Base-by-base conservation (phyloP, 495 filamentous ascomycete species). In the Aspergillus diversus region DNA sequence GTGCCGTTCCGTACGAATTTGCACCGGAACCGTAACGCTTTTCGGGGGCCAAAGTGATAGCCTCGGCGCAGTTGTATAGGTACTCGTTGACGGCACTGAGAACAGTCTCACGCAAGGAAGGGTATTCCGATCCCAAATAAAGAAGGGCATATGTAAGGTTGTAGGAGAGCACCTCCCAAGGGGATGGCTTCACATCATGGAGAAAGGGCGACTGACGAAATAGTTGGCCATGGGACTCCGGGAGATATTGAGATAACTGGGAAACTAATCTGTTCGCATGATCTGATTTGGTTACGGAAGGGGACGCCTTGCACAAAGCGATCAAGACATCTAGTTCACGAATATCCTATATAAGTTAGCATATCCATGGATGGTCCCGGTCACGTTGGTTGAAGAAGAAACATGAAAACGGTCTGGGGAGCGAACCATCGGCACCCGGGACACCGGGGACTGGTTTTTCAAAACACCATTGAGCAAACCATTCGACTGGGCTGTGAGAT, bases 321-420 rank as follows among this genome's bases (percentile, higher is more conserved):
- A 98, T 77, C 32, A 98, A 81, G 43, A 94, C 88, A 72, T 98
- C 93, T 62, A 96, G 86, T 80, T 99, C 95, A 57, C 90, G 87
- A 55, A 92, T 74, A 16, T 82, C 83, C 86, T 89, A 60, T 46
- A 16, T 17, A 50, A 34, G 60, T 80, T 47, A 81, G 73, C 65
- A 55, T 33, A 7, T 27, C 34, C 16, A 6, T 15, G n/a, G 15
- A 21, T 42, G 0, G 11, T 43, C 33, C 11, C 34, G 4, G 7
- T 50, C 5, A n/a, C 4, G 9, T 31, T n/a, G 16, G 33, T 9
- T 5, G 17, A 32, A 15, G 32, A 13, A 27, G 16, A 11, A 43
- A 43, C 6, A 43, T 27, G 53, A 50, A 61, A 59, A 27, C 17
- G 16, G 48, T 35, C 15, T 58, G 12, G 16, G 37, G 48, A 16